Evolutionary conservation across 129 eudicot genomes (phyloP).

Genomic region (Tanacetum coccineum): DNA sequence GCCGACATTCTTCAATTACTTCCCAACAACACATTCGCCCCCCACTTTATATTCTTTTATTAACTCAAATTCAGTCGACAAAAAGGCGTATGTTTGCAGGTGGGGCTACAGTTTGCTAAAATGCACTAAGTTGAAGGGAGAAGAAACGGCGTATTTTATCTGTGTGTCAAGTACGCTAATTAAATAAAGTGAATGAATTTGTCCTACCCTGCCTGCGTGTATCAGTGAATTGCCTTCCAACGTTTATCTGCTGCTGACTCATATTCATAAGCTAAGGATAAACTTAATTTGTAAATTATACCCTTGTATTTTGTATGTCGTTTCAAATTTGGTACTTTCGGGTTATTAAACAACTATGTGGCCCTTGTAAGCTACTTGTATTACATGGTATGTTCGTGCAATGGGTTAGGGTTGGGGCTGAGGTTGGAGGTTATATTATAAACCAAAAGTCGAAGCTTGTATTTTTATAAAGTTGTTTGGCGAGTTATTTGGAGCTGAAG

Average conservation of each 20-base stretch:
- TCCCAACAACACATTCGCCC: constrained; percentile 37
- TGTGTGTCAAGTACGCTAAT: constrained; percentile 2
- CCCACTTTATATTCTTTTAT: neutral
- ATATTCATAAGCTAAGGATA: neutral
- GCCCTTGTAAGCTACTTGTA: too few species aligned
- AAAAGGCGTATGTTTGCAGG: neutral
- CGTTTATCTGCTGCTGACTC: constrained; percentile 8
- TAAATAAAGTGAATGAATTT: neutral
- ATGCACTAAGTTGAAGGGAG: too few species aligned
- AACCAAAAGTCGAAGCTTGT: too few species aligned
- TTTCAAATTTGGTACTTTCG: too few species aligned
- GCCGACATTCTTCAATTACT: constrained; percentile 40
- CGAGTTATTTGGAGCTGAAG: too few species aligned
- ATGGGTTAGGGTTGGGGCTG: too few species aligned
- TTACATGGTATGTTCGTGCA: too few species aligned
- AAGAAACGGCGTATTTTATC: too few species aligned
- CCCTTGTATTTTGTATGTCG: neutral
- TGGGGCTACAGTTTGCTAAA: neutral
- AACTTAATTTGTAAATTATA: neutral
- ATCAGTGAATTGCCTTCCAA: neutral
- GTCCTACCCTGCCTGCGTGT: neutral
- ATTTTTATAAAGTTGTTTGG: too few species aligned
- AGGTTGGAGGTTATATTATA: too few species aligned
- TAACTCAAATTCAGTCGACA: neutral
- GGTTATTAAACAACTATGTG: too few species aligned